Evolutionary conservation across 768 basidiomycete species (phyloP).

Genomic region (Hydnomerulius pinastri): DNA sequence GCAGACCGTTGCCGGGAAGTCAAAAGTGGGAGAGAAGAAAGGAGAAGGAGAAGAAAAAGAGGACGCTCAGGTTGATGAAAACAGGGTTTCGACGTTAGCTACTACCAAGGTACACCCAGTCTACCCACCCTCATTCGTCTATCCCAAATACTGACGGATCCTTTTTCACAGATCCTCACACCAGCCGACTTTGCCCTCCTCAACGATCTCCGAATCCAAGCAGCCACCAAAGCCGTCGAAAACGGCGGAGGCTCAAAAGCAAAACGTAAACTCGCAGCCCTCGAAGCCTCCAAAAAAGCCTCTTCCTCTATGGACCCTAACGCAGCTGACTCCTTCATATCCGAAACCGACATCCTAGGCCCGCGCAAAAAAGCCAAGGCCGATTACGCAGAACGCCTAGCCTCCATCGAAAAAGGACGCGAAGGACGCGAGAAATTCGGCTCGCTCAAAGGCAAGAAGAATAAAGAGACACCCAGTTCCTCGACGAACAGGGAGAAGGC

Average conservation of each 20-base stretch:
- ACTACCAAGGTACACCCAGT: constrained; percentile 76
- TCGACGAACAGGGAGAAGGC: constrained; percentile 92
- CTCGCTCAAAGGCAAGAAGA: constrained; percentile 89
- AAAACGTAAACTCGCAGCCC: constrained; percentile 84
- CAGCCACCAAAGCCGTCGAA: constrained; percentile 70
- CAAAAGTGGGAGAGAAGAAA: constrained; percentile 8
- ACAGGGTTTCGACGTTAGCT: constrained; percentile 64
- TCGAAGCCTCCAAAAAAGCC: constrained; percentile 72
- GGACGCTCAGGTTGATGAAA: constrained; percentile 30
- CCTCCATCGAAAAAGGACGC: constrained; percentile 86
- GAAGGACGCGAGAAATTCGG: constrained; percentile 96
- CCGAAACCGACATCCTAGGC: constrained; percentile 90
- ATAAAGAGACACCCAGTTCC: constrained; percentile 77
- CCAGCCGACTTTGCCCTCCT: constrained; percentile 95
- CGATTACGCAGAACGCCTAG: constrained; percentile 92
- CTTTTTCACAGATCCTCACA: constrained; percentile 80
- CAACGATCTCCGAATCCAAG: constrained; percentile 84
- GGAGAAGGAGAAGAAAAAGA: constrained; percentile 3
- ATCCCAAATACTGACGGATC: not conserved
- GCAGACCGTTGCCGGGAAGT: constrained; percentile 19
- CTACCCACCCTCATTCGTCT: too few relatives aligned
- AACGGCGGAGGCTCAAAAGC: constrained; percentile 69
- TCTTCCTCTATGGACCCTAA: constrained; percentile 46
- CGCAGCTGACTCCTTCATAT: constrained; percentile 60
- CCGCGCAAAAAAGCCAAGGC: constrained; percentile 92